These are phyloP conservation scores for Backusella psychrophila DNA, from an alignment of 192 early-diverging fungal genomes.

Conservation along the genomic window DNA sequence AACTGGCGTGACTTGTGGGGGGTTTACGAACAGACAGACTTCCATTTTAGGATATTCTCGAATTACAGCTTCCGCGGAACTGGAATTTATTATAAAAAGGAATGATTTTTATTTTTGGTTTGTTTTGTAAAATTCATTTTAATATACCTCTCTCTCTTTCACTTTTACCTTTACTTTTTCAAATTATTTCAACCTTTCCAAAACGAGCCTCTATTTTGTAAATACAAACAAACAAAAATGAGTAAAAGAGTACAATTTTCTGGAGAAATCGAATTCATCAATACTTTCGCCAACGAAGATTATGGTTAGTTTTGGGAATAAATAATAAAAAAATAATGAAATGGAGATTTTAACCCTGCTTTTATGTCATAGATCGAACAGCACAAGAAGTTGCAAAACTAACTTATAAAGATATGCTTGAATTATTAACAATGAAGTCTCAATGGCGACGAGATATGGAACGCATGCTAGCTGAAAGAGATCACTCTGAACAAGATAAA, in stretches of 20 bases:
- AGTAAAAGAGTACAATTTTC: slow-evolving; percentile 20
- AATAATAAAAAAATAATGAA: neutral
- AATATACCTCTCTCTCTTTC: slow-evolving; percentile 6
- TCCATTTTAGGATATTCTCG: neutral
- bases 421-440: slow-evolving; percentile 22
- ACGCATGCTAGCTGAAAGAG: slow-evolving; percentile 17
- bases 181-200: neutral
- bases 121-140: slow-evolving; percentile 1
- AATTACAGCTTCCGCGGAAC: neutral
- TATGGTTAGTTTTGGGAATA: slow-evolving; percentile 16
- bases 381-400: slow-evolving; percentile 23
- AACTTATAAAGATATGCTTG: slow-evolving; percentile 24
- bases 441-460: slow-evolving; percentile 25
- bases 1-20: neutral
- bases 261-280: slow-evolving; percentile 18
- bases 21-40: neutral
- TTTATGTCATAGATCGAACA: slow-evolving; percentile 12
- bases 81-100: slow-evolving; percentile 10
- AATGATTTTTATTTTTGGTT: slow-evolving; percentile 2
- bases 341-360: neutral
- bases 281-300: slow-evolving; percentile 22
- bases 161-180: neutral
- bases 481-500: neutral
- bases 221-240: slow-evolving; percentile 4
- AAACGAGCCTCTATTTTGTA: neutral